A percentile compares a stretch with the other conserved stretches of the same genome.
These are phyloP conservation scores for Apophysomyces ossiformis DNA, from an alignment of 371 early-diverging fungal species.

Conservation along the genomic window DNA sequence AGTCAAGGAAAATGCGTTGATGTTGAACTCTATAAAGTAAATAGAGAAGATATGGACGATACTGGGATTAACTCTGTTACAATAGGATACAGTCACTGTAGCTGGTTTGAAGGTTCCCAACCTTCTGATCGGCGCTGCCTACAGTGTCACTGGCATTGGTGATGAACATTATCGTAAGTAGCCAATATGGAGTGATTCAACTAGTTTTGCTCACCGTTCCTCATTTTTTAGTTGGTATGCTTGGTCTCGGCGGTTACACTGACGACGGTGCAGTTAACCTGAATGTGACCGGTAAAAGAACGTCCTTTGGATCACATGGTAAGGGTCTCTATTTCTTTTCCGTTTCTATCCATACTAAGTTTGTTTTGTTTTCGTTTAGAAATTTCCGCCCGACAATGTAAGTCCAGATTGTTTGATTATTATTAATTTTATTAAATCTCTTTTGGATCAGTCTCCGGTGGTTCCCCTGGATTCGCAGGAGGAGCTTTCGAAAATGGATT, in stretches of 20 bases:
- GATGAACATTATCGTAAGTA: conserved; percentile 45
- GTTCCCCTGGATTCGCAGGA: not conserved
- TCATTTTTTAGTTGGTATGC: conserved; percentile 18
- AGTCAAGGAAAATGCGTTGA: conserved; percentile 49
- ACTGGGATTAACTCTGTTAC: not conserved
- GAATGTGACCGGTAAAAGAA: not conserved
- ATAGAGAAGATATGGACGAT: not conserved
- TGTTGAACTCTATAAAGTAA: conserved; percentile 45
- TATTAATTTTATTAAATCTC: not conserved
- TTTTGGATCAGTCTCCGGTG: not conserved
- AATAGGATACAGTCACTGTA: conserved; percentile 43
- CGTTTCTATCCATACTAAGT: not conserved
- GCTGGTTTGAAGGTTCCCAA: conserved; percentile 42
- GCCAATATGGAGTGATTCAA: not conserved
- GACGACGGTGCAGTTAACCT: conserved; percentile 40
- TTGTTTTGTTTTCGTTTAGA: not conserved
- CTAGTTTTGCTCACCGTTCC: not conserved
- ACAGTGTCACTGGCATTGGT: conserved; percentile 44
- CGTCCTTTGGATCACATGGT: not conserved
- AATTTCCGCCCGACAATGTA: conserved; percentile 17
- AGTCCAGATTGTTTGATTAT: conserved; percentile 9
- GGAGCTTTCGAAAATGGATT: not conserved
- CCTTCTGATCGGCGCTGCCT: conserved; percentile 47
- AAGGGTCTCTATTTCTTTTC: conserved; percentile 4
- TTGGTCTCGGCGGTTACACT: conserved; percentile 46